Evolutionary conservation across 805 yeast genomes (phyloP), one percentile per base, ranked within the genome.

Genomic region (Dipodascus geniculatus): DNA sequence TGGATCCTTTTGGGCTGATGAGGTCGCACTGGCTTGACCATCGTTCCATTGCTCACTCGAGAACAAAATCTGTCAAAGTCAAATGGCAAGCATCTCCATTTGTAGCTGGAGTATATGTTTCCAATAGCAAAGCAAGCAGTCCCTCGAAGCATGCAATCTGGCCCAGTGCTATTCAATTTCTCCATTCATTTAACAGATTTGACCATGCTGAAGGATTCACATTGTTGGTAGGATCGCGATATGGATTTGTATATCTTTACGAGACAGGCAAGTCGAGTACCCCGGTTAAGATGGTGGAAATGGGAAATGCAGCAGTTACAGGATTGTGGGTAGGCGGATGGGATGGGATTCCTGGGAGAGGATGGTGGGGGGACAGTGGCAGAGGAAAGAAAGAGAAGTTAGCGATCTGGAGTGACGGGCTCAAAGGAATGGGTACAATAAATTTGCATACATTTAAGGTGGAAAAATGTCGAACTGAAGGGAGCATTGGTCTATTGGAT

Each of bases 141-240:
- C 20, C 20, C 44, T 38, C 44, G 6, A 14, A 38, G 14, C 44
- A 38, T 38, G 20, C 44, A 38, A 17, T 38, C 6, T 38, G 44
- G 44, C 44, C 44, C 6, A 38, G 44, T 17, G 14, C 44, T n/a
- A 14, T 38, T n/a, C 44, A 38, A 38, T 38, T 38, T n/a, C 44
- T 38, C 11, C 4, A 38, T 17, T 17, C 19, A 4, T 6, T 4
- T n/a, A 38, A 38, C 14, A 9, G 14, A 38, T 38, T 38, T 38
- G 44, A 38, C 4, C 6, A 28, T 6, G 33, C 33, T 28, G 44
- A 38, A 38, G 44, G 44, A 38, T 38, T 38, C 19, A 38, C 17
- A 38, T 6, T 38, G 44, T 38, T 38, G 19, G 44, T 38, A 38
- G 44, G 44, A n/a, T 38, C 44, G 14, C 44, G 44, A 38, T 38